Evolutionary conservation across 2,329 filamentous ascomycete species (phyloP), one percentile per base, ranked within the genome.

Genomic region (Ambrosiella beaveri): DNA sequence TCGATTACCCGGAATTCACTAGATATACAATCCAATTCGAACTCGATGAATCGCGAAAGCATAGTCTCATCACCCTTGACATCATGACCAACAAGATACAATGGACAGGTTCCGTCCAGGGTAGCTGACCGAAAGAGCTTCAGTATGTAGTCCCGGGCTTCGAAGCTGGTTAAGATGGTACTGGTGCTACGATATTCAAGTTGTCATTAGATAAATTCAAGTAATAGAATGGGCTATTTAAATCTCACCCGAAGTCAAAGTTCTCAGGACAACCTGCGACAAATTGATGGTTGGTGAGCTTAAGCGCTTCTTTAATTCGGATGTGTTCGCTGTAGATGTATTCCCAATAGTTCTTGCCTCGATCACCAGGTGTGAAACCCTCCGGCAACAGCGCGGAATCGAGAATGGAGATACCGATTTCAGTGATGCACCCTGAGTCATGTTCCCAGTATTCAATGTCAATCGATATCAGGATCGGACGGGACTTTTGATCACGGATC

Each of bases 371-470:
- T 0, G 78, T 65, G 0, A 81, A 61, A 7, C 68, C 70, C 1
- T 69, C 64, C 19, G 88, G 66, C 41, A 77, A 68, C 3, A 68
- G 64, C 5, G 38, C 17, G 0, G 85, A 89, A 66, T 97, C 89
- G 0, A 97, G 74, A 2, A 84, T 82, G 1, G 88, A 84, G 45
- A 98, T 74, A 0, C 93, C 93, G 44, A 98, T 75, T 68, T 98
- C 93, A 0, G 90, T 95, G 60, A 97, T 77, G 11, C 79, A 73
- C 39, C 75, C 72, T 11, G 81, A 78, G 50, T 79, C 73, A 19
- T 71, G 70, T 68, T 98, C 93, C 59, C 83, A 87, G 1, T 84
- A 82, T 68, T 98, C 93, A 38, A 93, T 73, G 64, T 98, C 93
- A 50, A 97, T 74, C 62, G 79, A 81, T 60, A 95, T 74, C 63